Evolutionary conservation across 2,329 filamentous ascomycete genomes (phyloP).

Genomic region (Sarocladium brachiariae): DNA sequence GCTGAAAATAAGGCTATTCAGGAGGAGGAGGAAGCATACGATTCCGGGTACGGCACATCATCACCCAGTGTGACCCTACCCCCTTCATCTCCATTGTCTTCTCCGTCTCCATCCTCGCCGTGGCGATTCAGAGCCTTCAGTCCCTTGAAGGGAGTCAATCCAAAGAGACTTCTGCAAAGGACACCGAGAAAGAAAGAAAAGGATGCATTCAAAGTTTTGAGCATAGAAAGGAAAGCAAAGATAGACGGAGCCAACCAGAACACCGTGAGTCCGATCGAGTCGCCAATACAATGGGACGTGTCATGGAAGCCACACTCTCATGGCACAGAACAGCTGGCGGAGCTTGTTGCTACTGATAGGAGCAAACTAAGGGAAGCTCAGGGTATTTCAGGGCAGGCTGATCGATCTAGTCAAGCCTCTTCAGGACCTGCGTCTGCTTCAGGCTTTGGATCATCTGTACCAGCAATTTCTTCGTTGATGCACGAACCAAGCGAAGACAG

Average conservation of each 20-base stretch:
- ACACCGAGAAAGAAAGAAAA: not conserved
- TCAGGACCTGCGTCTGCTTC: not conserved
- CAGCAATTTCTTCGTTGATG: no score
- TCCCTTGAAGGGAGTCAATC: not conserved
- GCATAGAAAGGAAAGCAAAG: not conserved
- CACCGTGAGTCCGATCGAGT: not conserved
- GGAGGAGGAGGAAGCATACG: not conserved
- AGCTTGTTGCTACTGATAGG: not conserved
- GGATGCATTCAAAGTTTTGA: not conserved
- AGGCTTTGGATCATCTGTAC: no score
- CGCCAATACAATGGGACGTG: not conserved
- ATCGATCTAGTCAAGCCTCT: not conserved
- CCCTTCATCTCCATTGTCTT: no score
- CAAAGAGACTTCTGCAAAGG: not conserved
- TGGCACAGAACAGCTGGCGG: not conserved
- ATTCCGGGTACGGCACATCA: conserved; percentile 1
- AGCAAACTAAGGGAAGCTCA: not conserved
- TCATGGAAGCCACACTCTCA: not conserved
- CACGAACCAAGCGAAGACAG: no score
- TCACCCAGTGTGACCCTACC: not conserved
- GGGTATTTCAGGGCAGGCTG: not conserved
- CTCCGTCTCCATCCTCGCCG: not conserved
- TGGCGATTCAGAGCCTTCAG: not conserved
- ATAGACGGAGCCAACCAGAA: not conserved
- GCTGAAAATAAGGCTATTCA: not conserved